These are phyloP conservation scores for Lagenidium sp. DNA, from an alignment of 352 stramenopile genomes.

Conservation along the genomic window DNA sequence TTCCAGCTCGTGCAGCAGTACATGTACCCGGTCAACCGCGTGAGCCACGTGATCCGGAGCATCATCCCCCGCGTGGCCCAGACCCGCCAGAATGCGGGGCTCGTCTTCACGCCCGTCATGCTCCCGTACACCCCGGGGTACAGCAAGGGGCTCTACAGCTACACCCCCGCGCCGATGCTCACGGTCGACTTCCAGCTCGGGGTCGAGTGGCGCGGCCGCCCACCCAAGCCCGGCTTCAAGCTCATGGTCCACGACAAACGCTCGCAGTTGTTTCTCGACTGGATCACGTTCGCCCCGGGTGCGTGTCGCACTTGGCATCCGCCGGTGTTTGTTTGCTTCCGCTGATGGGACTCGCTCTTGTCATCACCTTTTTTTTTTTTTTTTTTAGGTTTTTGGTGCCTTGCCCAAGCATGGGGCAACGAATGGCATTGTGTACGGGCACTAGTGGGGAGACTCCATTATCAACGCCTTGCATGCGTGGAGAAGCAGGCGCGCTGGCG, in stretches of 20 bases:
- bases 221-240: constrained; percentile 78
- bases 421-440: too few relatives aligned
- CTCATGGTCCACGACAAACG: constrained; percentile 79
- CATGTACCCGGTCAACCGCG: constrained; percentile 74
- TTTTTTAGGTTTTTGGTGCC: too few relatives aligned
- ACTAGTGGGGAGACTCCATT: too few relatives aligned
- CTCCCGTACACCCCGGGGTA: constrained; percentile 73
- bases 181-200: constrained; percentile 72
- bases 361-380: too few relatives aligned
- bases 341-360: too few relatives aligned
- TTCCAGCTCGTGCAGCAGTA: constrained; percentile 81
- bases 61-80: constrained; percentile 62
- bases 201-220: constrained; percentile 71
- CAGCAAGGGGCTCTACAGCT: constrained; percentile 68
- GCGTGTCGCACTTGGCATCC: too few relatives aligned
- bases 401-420: too few relatives aligned
- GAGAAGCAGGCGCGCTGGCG: too few relatives aligned
- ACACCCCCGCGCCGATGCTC: constrained; percentile 43
- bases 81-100: constrained; percentile 66
- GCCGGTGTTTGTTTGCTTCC: too few relatives aligned
- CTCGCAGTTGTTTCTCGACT: constrained; percentile 81
- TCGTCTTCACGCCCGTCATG: constrained; percentile 73
- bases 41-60: constrained; percentile 68
- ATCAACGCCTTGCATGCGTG: too few relatives aligned
- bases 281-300: constrained; percentile 79